These are phyloP conservation scores for Adenanthera pavonina DNA, from an alignment of 306 rosid genomes.

Conservation along the genomic window DNA sequence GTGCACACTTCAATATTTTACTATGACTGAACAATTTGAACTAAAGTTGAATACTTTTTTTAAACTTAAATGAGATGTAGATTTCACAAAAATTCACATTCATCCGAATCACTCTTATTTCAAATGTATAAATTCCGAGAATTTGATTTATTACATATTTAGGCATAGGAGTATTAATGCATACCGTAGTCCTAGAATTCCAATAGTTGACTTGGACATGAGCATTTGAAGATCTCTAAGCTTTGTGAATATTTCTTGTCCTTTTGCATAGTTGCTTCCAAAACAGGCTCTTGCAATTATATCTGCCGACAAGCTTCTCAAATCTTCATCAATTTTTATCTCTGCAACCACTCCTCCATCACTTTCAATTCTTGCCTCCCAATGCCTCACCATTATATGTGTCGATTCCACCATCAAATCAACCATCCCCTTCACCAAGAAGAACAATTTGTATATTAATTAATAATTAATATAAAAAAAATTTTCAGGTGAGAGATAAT, in stretches of 20 bases:
- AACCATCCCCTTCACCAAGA: constrained; percentile 56
- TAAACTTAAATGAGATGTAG: too few species aligned
- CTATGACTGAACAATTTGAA: too few species aligned
- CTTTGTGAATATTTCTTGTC: constrained; percentile 57
- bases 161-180: background rate
- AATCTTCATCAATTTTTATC: constrained; percentile 54
- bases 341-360: constrained; percentile 54
- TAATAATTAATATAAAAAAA: too few species aligned
- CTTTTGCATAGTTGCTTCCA: constrained; percentile 67
- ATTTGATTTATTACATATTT: too few species aligned
- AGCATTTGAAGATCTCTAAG: constrained; percentile 32
- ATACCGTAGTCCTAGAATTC: constrained; percentile 71
- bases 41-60: too few species aligned
- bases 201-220: constrained; percentile 47
- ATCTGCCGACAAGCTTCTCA: constrained; percentile 64
- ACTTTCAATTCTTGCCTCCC: constrained; percentile 57
- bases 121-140: too few species aligned
- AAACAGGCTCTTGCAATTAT: constrained; percentile 70
- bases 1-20: too few species aligned
- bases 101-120: too few species aligned
- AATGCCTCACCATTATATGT: constrained; percentile 42
- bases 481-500: too few species aligned
- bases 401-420: constrained; percentile 65
- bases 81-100: too few species aligned
- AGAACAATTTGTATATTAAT: too few species aligned